Conservation (phyloP, 257 asterid genomes). For the Thymus mandschuricus region DNA sequence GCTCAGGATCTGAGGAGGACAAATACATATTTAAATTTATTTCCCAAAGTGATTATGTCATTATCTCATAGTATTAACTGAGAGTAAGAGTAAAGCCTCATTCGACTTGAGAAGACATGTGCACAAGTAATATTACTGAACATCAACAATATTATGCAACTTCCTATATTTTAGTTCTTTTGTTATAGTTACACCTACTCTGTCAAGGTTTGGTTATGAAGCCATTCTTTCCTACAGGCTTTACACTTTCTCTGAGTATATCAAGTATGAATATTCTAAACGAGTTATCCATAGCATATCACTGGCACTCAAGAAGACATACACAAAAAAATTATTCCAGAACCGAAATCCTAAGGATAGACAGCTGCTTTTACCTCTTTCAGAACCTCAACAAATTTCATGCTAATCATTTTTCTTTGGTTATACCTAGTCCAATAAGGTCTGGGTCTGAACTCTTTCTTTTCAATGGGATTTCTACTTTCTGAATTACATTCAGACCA, state of each 20-base stretch:
- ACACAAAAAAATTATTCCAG: not conserved
- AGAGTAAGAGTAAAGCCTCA: slow-evolving; percentile 4
- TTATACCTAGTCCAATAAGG: slow-evolving; percentile 2
- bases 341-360: slow-evolving; percentile 21
- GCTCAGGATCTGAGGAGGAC: slow-evolving; percentile 26
- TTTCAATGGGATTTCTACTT: slow-evolving; percentile 11
- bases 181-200: not conserved
- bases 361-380: not conserved
- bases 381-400: not conserved
- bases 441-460: slow-evolving; percentile 4
- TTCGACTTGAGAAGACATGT: slow-evolving; percentile 1
- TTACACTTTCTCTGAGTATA: not conserved
- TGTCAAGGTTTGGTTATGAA: slow-evolving; percentile 2
- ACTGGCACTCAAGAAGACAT: slow-evolving; percentile 9
- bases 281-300: no score
- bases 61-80: not conserved
- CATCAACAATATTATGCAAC: not conserved
- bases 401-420: slow-evolving; percentile 4
- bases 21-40: slow-evolving; percentile 4
- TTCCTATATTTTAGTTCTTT: not conserved
- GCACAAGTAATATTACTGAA: not conserved
- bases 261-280: no score
- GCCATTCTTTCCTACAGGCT: slow-evolving; percentile 1
- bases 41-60: not conserved
- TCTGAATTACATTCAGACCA: slow-evolving; percentile 14